Base-by-base conservation (phyloP, 2,329 filamentous ascomycete species). In the Lecanicillium sp. region DNA sequence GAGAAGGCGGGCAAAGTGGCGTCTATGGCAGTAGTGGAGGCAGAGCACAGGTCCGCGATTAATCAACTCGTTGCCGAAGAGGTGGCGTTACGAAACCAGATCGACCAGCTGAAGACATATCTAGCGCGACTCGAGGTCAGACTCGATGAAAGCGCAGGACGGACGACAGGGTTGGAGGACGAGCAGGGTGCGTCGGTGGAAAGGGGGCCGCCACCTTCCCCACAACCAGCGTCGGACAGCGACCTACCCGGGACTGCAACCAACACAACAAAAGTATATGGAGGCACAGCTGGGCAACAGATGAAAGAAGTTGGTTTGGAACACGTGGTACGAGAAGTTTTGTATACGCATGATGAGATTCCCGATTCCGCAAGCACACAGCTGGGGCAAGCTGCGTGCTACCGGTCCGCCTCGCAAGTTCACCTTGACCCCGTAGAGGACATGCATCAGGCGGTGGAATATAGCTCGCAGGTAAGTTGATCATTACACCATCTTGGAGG, bases 241-340 rank as follows among this genome's bases (percentile, higher is more conserved):
- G 37, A 40, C 19, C 37, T 40, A 40, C 37, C 37, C 37, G 37
- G 37, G 37, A 40, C 37, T 11, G 37, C 37, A 23, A 40, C 10
- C 23, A 24, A 40, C 11, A 23, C 37, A 40, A 40, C 37, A 27
- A 15, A 27, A 35, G 6, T 5, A 35, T n/a, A n/a, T 15, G 32
- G 6, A 35, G 17, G 17, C 17, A 35, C 17, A 35, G 32, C 14
- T 35, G 32, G 6, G 32, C 32, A 35, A 15, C 6, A 35, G 17
- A 35, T 15, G 17, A 35, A 35, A 11, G 17, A 15, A 15, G 12
- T 35, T 35, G 32, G 32, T n/a, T 15, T 35, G 5, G 32, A 35
- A n/a, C 14, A 15, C 14, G 17, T 35, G 14, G 17, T 35, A 35
- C 32, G 32, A 15, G 32, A 35, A n/a, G 32, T 15, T n/a, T 15